Percentiles rank a stretch among this genome's conserved stretches.
Conservation (phyloP, 2,329 filamentous ascomycete genomes). For the Claviceps citrina region DNA sequence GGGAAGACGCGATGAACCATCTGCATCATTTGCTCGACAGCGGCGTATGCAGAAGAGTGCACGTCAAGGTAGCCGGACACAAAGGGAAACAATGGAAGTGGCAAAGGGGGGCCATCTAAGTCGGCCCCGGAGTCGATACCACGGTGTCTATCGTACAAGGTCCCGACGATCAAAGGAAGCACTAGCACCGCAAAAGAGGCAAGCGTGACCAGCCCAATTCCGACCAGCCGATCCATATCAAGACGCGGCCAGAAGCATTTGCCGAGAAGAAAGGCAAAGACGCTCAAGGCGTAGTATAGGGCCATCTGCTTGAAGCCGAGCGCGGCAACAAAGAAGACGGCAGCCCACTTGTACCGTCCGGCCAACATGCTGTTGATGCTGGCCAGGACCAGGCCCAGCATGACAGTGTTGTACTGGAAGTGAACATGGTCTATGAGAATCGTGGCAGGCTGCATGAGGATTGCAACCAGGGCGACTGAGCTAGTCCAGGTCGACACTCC, state of each 20-base stretch:
- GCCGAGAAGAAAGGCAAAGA: conserved; percentile 84
- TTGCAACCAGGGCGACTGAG: conserved; percentile 71
- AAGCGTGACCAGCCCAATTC: conserved; percentile 59
- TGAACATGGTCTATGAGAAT: conserved; percentile 90
- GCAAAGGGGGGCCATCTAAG: conserved; percentile 40
- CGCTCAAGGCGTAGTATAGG: conserved; percentile 83
- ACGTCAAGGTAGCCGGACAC: conserved; percentile 45
- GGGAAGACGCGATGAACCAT: conserved; percentile 87
- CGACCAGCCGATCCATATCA: conserved; percentile 51
- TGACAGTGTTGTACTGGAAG: conserved; percentile 98
- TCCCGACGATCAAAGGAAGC: conserved; percentile 57
- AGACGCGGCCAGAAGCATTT: conserved; percentile 65
- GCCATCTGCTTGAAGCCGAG: conserved; percentile 99
- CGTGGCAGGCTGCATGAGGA: conserved; percentile 80
- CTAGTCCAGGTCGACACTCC: conserved; percentile 69
- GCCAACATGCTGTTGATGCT: conserved; percentile 81
- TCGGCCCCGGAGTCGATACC: conserved; percentile 43
- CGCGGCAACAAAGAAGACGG: conserved; percentile 82
- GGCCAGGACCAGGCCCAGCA: conserved; percentile 81
- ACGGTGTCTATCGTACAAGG: conserved; percentile 50
- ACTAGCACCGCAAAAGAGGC: conserved; percentile 61
- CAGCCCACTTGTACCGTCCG: conserved; percentile 72
- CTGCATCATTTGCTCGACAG: conserved; percentile 66
- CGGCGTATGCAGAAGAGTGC: conserved; percentile 55
- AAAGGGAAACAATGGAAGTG: conserved; percentile 46